phyloP scores from a whole-genome alignment of 768 basidiomycete genomes.

The Hortiboletus campestris region DNA sequence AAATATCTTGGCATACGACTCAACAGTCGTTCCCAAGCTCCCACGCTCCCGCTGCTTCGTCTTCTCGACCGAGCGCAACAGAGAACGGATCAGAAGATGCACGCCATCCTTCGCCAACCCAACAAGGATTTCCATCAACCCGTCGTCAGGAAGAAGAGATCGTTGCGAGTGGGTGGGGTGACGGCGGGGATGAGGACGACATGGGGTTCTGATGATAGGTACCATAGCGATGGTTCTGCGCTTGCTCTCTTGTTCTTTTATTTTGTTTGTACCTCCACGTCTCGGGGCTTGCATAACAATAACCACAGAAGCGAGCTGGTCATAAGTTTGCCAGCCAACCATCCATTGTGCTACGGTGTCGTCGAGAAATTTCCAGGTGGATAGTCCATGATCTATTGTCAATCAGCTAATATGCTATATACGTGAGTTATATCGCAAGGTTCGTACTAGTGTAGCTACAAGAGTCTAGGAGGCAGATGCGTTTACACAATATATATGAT shows the following conservation, averaged over 20 bases:
- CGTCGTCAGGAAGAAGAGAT: conserved; percentile 57
- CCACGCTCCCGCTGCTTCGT: conserved; percentile 17
- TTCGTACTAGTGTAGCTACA: conserved; percentile 14
- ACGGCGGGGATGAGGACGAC: conserved; percentile 62
- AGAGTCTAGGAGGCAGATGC: background rate
- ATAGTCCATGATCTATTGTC: background rate
- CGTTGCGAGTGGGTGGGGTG: conserved; percentile 68
- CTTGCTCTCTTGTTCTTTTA: background rate
- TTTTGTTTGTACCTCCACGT: conserved; percentile 16
- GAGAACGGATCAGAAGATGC: conserved; percentile 25
- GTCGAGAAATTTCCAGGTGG: background rate
- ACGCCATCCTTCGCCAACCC: conserved; percentile 19
- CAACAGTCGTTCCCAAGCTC: conserved; percentile 23
- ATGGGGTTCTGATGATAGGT: conserved; percentile 57
- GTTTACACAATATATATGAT: background rate
- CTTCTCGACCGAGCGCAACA: conserved; percentile 22
- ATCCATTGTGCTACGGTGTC: background rate
- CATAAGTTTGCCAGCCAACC: conserved; percentile 6
- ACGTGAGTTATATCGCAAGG: background rate
- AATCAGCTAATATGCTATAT: background rate
- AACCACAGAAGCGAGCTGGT: conserved; percentile 10
- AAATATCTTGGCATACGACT: conserved; percentile 63
- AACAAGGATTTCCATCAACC: conserved; percentile 27
- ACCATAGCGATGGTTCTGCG: background rate
- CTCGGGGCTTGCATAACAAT: conserved; percentile 13